Evolutionary conservation across 225 moss, liverwort and hornwort genomes (phyloP).

Genomic region (Takakia lepidozioides): DNA sequence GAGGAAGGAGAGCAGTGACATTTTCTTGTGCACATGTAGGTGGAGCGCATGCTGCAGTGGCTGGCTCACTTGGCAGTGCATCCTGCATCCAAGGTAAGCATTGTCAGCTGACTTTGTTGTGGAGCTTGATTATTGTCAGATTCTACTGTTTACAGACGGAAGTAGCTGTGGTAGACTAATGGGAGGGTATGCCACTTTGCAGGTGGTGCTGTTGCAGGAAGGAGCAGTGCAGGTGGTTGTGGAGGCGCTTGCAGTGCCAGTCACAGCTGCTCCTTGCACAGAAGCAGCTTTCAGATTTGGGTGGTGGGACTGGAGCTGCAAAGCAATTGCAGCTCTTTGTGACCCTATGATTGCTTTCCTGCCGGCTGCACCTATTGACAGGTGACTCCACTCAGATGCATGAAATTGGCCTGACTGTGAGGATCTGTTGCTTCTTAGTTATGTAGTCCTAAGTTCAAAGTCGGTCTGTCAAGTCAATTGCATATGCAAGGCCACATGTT

Average conservation of each 20-base stretch:
- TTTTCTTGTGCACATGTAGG: conserved; percentile 36
- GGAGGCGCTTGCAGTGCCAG: conserved; percentile 32
- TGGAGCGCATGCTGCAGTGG: conserved; percentile 52
- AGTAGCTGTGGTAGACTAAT: not conserved
- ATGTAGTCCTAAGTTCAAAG: too few relatives aligned
- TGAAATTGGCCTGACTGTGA: not conserved
- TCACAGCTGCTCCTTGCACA: conserved; percentile 17
- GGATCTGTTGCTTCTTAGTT: too few relatives aligned
- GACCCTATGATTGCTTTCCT: conserved; percentile 59
- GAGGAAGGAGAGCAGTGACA: too few relatives aligned
- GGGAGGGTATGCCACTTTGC: conserved; percentile 11
- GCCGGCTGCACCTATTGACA: conserved; percentile 37
- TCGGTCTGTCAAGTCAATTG: too few relatives aligned
- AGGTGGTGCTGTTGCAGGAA: conserved; percentile 82
- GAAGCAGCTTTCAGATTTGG: conserved; percentile 23
- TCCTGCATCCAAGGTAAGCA: conserved; percentile 79
- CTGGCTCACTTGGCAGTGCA: conserved; percentile 65
- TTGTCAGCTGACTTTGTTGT: too few relatives aligned
- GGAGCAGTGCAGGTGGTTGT: conserved; percentile 59
- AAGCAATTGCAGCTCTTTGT: conserved; percentile 59
- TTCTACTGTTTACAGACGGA: too few relatives aligned
- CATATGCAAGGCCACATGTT: too few relatives aligned
- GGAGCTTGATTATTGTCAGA: too few relatives aligned
- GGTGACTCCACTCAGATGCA: conserved; percentile 18
- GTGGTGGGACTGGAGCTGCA: conserved; percentile 55